phyloP scores from a whole-genome alignment of 192 early-diverging fungal genomes.

The Phycomyces blakesleeanus region DNA sequence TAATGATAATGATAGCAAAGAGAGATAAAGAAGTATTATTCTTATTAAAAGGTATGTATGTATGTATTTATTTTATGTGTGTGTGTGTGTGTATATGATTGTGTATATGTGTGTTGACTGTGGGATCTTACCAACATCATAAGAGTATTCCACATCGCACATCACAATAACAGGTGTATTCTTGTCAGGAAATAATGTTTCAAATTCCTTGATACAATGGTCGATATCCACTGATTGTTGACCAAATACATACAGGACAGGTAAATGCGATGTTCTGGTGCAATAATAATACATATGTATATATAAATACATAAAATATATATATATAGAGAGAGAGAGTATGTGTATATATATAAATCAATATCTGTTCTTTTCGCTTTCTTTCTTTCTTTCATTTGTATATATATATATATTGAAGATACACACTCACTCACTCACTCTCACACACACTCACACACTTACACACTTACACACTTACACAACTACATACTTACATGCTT shows the following conservation, averaged over 20 bases:
- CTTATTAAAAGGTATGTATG: too few species aligned
- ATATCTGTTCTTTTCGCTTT: too few species aligned
- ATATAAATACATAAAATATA: slow-evolving; percentile 9
- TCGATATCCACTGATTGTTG: slow-evolving; percentile 63
- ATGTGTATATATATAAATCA: not conserved
- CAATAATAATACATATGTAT: not conserved
- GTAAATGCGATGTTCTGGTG: slow-evolving; percentile 69
- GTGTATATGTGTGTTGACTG: not conserved
- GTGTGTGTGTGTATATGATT: not conserved
- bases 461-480: too few species aligned
- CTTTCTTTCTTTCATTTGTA: too few species aligned
- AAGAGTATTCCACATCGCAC: slow-evolving; percentile 71
- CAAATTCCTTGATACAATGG: slow-evolving; percentile 49
- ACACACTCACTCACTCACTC: too few species aligned
- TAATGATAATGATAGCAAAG: too few species aligned
- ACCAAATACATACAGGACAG: slow-evolving; percentile 88
- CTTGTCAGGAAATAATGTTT: slow-evolving; percentile 38
- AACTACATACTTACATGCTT: too few species aligned
- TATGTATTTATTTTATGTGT: slow-evolving; percentile 1
- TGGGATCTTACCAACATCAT: slow-evolving; percentile 45
- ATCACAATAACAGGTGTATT: slow-evolving; percentile 57
- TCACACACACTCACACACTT: too few species aligned
- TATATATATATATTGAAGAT: too few species aligned
- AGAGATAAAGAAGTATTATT: too few species aligned
- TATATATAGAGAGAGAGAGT: too few species aligned